These are phyloP conservation scores for Crucihimalaya himalaica DNA, from an alignment of 345 rosid species.

Conservation along the genomic window DNA sequence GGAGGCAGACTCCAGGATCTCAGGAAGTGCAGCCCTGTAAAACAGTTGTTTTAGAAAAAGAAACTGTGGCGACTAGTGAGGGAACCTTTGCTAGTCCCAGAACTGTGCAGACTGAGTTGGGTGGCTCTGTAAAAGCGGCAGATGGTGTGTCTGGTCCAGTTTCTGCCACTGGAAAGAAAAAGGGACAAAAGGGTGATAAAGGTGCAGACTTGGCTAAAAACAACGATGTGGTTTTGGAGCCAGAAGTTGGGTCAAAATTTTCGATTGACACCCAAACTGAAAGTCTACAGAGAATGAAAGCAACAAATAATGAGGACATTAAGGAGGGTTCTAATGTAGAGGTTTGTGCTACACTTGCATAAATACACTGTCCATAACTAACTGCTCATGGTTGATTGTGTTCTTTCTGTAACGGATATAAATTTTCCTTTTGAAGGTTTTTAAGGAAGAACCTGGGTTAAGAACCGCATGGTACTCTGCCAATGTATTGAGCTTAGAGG, in stretches of 20 bases:
- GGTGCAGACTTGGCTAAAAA: slow-evolving; percentile 49
- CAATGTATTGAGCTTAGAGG: slow-evolving; percentile 63
- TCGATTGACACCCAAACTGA: slow-evolving; percentile 41
- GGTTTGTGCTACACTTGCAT: slow-evolving; percentile 53
- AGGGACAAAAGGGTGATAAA: slow-evolving; percentile 48
- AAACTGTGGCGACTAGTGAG: slow-evolving; percentile 41
- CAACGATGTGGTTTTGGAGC: slow-evolving; percentile 45
- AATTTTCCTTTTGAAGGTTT: slow-evolving; percentile 52
- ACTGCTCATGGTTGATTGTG: slow-evolving; percentile 5
- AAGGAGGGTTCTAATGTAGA: slow-evolving; percentile 80
- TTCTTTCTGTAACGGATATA: slow-evolving; percentile 11
- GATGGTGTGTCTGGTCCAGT: slow-evolving; percentile 48
- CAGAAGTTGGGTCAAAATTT: slow-evolving; percentile 46
- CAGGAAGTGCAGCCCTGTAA: slow-evolving; percentile 40
- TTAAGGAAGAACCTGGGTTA: slow-evolving; percentile 65
- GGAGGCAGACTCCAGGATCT: slow-evolving; percentile 56
- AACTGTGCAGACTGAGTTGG: slow-evolving; percentile 46
- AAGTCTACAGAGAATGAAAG: slow-evolving; percentile 39
- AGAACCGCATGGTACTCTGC: slow-evolving; percentile 88
- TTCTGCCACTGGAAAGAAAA: slow-evolving; percentile 49
- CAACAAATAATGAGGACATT: slow-evolving; percentile 48
- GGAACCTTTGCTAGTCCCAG: slow-evolving; percentile 40
- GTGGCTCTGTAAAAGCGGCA: slow-evolving; percentile 43
- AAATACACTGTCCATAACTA: not conserved
- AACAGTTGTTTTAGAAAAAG: slow-evolving; percentile 42